Evolutionary conservation across 73 alveolate species (phyloP).

Genomic region (Tetrahymena thermophila): DNA sequence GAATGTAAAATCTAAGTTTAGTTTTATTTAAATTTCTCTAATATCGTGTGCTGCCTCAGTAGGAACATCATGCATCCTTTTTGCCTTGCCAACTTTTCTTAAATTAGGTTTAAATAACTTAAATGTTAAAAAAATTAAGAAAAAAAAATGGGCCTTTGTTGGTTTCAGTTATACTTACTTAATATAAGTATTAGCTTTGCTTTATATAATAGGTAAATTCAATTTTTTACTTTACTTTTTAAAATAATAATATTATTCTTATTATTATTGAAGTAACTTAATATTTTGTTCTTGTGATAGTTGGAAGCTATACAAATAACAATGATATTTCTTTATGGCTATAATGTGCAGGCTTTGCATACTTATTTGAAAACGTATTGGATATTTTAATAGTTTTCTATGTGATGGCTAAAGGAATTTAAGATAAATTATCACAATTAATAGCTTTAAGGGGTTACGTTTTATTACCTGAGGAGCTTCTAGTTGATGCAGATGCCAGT

Average conservation of each 20-base stretch:
- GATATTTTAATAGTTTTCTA: not conserved
- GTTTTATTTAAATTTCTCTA: not conserved
- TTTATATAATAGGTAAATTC: not conserved
- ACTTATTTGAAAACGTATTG: not conserved
- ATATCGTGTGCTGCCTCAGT: not conserved
- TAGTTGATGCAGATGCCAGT: not conserved
- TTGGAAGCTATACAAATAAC: not conserved
- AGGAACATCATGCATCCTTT: not conserved
- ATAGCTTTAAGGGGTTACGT: not conserved
- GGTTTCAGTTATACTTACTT: not conserved
- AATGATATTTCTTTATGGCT: not conserved
- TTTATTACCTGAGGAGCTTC: not conserved
- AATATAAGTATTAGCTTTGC: not conserved
- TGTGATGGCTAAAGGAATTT: not conserved
- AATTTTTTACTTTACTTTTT: not conserved
- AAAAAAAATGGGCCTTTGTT: not conserved
- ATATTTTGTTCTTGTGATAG: not conserved
- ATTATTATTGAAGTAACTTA: not conserved
- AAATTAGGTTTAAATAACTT: not conserved
- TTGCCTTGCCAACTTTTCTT: not conserved
- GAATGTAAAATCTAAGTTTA: not conserved
- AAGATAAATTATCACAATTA: not conserved
- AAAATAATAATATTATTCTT: not conserved
- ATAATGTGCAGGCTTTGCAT: not conserved
- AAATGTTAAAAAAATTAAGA: not conserved